Evolutionary conservation across 2,329 filamentous ascomycete genomes (phyloP).

Genomic region (Graphilbum sp.): DNA sequence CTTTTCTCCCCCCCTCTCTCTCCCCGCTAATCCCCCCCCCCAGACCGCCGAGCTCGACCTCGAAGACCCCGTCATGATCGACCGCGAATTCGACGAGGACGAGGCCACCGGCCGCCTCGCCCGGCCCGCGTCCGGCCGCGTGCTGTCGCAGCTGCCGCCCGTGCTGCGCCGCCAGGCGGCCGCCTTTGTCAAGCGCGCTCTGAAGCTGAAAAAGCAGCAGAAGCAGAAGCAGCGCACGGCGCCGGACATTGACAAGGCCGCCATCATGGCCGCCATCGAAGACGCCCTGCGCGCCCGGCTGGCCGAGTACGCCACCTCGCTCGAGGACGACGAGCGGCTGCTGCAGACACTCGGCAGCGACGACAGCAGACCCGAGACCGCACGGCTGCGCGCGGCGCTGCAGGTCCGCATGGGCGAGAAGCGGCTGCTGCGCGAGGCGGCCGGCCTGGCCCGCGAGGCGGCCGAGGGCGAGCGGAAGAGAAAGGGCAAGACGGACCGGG

Average conservation of each 20-base stretch:
- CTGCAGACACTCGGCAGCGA: slow-evolving; percentile 2
- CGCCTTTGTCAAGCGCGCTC: slow-evolving; percentile 29
- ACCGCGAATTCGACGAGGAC: slow-evolving; percentile 35
- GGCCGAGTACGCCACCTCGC: slow-evolving; percentile 14
- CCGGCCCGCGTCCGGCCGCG: slow-evolving; percentile 7
- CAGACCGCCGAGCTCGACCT: slow-evolving; percentile 24
- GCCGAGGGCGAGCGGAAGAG: slow-evolving; percentile 8
- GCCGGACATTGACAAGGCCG: slow-evolving; percentile 10
- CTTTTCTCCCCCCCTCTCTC: too few relatives aligned
- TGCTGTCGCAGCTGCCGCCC: slow-evolving; percentile 26
- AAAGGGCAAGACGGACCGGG: neutral
- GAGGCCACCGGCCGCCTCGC: slow-evolving; percentile 29
- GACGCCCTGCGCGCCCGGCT: slow-evolving; percentile 14
- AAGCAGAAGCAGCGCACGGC: slow-evolving; percentile 8
- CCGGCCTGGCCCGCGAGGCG: slow-evolving; percentile 9
- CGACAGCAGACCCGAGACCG: neutral
- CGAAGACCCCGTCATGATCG: slow-evolving; percentile 60
- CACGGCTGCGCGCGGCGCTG: slow-evolving; percentile 14
- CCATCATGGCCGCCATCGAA: slow-evolving; percentile 23
- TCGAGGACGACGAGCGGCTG: slow-evolving; percentile 14
- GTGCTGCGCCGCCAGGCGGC: slow-evolving; percentile 37
- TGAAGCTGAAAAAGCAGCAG: slow-evolving; percentile 14
- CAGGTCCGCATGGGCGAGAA: slow-evolving; percentile 21
- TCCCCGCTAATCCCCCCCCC: neutral
- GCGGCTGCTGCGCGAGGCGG: slow-evolving; percentile 14